These are phyloP conservation scores for Phytophthora sp. DNA, from an alignment of 352 stramenopile genomes.

Conservation along the genomic window DNA sequence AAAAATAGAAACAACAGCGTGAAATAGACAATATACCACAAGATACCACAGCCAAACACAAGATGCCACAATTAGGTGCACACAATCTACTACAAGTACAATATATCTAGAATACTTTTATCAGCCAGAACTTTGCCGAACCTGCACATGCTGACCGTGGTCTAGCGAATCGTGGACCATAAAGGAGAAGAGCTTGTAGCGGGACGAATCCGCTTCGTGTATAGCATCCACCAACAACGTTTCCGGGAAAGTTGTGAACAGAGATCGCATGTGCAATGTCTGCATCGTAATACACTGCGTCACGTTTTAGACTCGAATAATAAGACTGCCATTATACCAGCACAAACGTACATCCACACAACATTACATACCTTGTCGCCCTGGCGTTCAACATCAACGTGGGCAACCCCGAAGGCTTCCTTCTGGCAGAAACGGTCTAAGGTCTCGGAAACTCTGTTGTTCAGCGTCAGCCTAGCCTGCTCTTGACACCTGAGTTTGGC, in stretches of 20 bases:
- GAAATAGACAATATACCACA: neutral
- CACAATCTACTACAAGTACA: neutral
- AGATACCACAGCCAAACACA: neutral
- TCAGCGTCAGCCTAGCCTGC: neutral
- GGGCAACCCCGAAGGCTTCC: neutral
- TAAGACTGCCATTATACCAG: neutral
- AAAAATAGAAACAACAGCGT: neutral
- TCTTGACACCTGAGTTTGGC: neutral
- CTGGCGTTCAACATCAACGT: neutral
- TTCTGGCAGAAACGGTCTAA: constrained; percentile 3
- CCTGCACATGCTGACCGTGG: neutral
- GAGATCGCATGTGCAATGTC: neutral
- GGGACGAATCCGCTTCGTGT: neutral
- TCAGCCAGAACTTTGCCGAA: neutral
- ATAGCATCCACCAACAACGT: neutral
- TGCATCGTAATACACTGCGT: neutral
- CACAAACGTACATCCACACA: neutral
- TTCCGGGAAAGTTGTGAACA: neutral
- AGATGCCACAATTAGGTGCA: neutral
- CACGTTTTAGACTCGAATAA: neutral
- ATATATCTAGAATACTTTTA: too few relatives aligned
- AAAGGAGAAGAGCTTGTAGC: neutral
- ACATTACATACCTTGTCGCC: neutral
- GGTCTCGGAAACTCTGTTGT: neutral
- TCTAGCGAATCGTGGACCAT: neutral